Evolutionary conservation across 1,139 yeast species (phyloP).

Genomic region (Debaryomyces fabryi): DNA sequence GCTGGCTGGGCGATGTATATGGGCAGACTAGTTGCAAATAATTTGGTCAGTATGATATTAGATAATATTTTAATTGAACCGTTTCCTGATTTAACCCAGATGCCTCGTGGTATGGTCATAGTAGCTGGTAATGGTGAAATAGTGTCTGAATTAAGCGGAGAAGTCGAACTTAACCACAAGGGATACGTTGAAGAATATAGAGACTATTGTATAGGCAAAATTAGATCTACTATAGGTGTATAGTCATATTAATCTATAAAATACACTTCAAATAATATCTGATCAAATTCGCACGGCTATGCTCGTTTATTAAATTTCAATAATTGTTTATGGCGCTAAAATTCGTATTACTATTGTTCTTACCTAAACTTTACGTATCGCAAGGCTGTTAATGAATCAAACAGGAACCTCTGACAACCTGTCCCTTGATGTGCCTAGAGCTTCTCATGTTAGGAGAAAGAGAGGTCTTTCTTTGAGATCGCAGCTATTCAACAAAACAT

Average conservation of each 20-base stretch:
- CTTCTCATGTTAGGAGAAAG: constrained; percentile 48
- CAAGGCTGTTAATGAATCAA: constrained; percentile 10
- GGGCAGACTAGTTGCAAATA: constrained; percentile 46
- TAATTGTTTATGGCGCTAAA: neutral
- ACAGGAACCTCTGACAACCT: constrained; percentile 8
- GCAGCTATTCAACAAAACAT: constrained; percentile 63
- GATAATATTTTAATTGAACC: constrained; percentile 37
- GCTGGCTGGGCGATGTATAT: constrained; percentile 54
- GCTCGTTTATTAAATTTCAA: constrained; percentile 4
- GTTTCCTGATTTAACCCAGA: constrained; percentile 34
- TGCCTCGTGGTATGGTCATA: constrained; percentile 49
- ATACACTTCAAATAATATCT: neutral
- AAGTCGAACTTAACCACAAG: constrained; percentile 32
- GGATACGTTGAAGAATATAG: constrained; percentile 32
- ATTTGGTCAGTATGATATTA: constrained; percentile 24
- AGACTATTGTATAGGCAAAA: constrained; percentile 26
- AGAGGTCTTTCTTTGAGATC: constrained; percentile 77
- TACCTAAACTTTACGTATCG: neutral
- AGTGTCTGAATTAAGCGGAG: constrained; percentile 41
- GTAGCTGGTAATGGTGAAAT: constrained; percentile 47
- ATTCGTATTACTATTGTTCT: neutral
- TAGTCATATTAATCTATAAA: constrained; percentile 4
- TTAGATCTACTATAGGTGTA: constrained; percentile 16
- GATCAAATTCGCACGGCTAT: neutral
- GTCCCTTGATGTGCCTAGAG: constrained; percentile 15